Evolutionary conservation across 1,284 basidiomycete genomes (phyloP).

Genomic region (Vanrija sp.): DNA sequence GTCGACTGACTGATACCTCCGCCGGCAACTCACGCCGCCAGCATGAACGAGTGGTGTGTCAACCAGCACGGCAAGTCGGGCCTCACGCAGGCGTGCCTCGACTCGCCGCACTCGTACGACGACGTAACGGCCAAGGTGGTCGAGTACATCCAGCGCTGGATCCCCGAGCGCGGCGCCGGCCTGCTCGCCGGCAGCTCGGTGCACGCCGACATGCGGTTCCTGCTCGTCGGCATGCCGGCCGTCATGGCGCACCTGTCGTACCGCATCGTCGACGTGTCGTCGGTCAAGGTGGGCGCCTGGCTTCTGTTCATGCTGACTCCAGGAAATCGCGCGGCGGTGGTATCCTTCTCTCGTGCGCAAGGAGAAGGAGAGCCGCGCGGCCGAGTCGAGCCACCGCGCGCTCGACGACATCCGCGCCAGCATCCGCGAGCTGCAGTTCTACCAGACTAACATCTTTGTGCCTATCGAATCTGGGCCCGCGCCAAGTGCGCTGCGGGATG

Average conservation of each 20-base stretch:
- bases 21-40: conserved; percentile 6
- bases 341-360: conserved; percentile 36
- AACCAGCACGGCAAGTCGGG: conserved; percentile 48
- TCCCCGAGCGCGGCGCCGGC: conserved; percentile 48
- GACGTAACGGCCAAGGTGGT: conserved; percentile 46
- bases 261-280: conserved; percentile 50
- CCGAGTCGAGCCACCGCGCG: conserved; percentile 46
- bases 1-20: conserved; percentile 4
- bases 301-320: conserved; percentile 13
- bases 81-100: conserved; percentile 44
- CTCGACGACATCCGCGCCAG: conserved; percentile 52
- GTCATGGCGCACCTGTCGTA: conserved; percentile 52
- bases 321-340: conserved; percentile 53
- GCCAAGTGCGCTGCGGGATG: background rate
- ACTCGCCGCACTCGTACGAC: conserved; percentile 43
- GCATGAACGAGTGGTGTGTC: conserved; percentile 50
- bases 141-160: conserved; percentile 51
- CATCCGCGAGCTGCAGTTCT: conserved; percentile 51
- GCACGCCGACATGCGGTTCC: conserved; percentile 52
- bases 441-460: conserved; percentile 47
- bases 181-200: conserved; percentile 53
- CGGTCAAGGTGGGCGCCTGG: conserved; percentile 34
- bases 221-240: conserved; percentile 50
- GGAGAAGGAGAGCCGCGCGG: conserved; percentile 28
- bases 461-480: conserved; percentile 23